These are phyloP conservation scores for Thozetella sp. DNA, from an alignment of 495 filamentous ascomycete genomes.

Conservation along the genomic window DNA sequence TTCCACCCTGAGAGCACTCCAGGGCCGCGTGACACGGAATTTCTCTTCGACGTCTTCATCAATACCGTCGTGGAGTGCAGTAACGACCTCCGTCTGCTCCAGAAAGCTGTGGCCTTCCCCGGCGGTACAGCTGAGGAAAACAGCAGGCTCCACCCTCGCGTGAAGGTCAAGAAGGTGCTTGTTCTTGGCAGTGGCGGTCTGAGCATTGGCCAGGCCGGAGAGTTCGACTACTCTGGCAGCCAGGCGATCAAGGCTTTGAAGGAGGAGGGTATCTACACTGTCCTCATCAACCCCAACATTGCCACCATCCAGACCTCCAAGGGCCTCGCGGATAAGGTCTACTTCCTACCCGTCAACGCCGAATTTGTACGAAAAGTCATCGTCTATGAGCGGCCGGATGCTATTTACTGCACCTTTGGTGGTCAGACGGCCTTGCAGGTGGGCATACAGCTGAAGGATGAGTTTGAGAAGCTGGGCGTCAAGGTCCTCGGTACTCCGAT, in stretches of 20 bases:
- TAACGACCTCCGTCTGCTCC: conserved; percentile 61
- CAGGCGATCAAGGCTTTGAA: conserved; percentile 96
- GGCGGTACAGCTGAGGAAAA: conserved; percentile 82
- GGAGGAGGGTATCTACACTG: conserved; percentile 90
- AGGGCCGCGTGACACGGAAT: conserved; percentile 95
- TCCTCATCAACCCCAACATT: conserved; percentile 98
- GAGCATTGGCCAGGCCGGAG: conserved; percentile 95
- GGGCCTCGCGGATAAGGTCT: conserved; percentile 95
- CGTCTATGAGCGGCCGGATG: conserved; percentile 86
- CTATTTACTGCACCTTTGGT: conserved; percentile 94
- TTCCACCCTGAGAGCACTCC: conserved; percentile 98
- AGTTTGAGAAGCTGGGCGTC: conserved; percentile 88
- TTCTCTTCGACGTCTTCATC: conserved; percentile 95
- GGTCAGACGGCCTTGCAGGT: conserved; percentile 95
- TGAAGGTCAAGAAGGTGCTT: conserved; percentile 89
- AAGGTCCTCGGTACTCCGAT: conserved; percentile 95
- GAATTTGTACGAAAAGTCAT: conserved; percentile 99
- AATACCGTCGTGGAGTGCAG: conserved; percentile 71
- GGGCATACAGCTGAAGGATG: conserved; percentile 94
- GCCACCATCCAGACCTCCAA: conserved; percentile 98
- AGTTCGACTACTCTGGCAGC: conserved; percentile 97
- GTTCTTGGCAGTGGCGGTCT: conserved; percentile 92
- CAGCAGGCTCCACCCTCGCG: conserved; percentile 69
- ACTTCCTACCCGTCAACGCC: conserved; percentile 95
- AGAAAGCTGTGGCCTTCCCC: conserved; percentile 77